phyloP scores from a whole-genome alignment of 2,329 filamentous ascomycete genomes.

The Apiospora rasikravindrae region DNA sequence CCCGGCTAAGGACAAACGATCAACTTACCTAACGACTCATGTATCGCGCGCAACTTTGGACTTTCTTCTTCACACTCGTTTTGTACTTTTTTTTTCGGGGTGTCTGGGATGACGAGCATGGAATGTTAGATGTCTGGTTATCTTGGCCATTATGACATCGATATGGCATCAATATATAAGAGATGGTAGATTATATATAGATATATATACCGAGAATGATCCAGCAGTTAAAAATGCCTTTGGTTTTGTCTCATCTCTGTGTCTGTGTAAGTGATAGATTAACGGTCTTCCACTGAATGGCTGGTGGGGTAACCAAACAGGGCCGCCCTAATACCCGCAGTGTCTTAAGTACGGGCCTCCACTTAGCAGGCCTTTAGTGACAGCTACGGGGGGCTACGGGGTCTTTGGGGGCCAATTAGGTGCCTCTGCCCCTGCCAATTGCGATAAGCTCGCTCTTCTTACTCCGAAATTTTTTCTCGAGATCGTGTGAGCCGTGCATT shows the following conservation, averaged over 20 bases:
- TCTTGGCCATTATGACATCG: not conserved
- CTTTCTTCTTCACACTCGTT: conserved; percentile 1
- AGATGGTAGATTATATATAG: not conserved
- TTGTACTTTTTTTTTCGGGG: not conserved
- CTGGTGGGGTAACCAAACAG: not conserved
- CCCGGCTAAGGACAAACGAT: too few relatives aligned
- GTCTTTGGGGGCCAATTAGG: not conserved
- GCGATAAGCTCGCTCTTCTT: conserved; percentile 1
- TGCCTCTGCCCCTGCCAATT: conserved; percentile 1
- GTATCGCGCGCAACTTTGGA: not conserved
- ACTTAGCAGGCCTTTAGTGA: conserved; percentile 9
- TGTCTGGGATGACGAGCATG: not conserved
- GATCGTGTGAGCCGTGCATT: not conserved
- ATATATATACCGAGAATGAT: not conserved
- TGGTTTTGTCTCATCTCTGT: not conserved
- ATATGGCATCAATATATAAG: not conserved
- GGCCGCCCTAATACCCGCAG: conserved; percentile 6
- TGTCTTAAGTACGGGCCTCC: not conserved
- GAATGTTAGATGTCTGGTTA: not conserved
- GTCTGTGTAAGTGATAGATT: not conserved
- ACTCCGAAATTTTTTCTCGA: conserved; percentile 15
- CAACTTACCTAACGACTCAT: not conserved
- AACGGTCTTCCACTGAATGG: not conserved
- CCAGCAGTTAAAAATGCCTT: not conserved
- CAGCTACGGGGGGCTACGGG: not conserved